These are phyloP conservation scores for Metarhizium album DNA, from an alignment of 2,329 filamentous ascomycete species.

Conservation along the genomic window DNA sequence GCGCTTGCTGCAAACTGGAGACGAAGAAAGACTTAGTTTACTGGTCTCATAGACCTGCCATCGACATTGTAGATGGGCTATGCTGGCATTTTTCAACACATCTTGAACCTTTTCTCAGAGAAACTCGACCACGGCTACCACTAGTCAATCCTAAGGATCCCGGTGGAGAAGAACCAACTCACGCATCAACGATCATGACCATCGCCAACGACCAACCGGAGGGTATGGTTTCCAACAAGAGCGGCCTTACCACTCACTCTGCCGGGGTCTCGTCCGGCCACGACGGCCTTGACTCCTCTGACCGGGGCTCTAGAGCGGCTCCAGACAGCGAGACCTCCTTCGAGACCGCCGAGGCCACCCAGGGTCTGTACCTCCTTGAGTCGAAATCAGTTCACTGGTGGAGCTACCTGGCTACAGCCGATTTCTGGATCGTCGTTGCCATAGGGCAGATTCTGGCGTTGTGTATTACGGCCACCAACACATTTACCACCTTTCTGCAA, in stretches of 20 bases:
- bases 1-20: conserved; percentile 45
- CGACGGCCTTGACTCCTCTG: conserved; percentile 9
- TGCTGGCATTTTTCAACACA: background rate
- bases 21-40: conserved; percentile 46
- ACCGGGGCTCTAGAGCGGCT: conserved; percentile 6
- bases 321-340: conserved; percentile 4
- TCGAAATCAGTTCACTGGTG: conserved; percentile 46
- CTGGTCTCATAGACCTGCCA: background rate
- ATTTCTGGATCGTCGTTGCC: conserved; percentile 78
- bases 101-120: background rate
- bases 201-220: background rate
- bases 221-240: conserved; percentile 7
- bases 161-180: background rate
- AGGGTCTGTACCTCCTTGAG: conserved; percentile 46
- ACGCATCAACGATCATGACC: background rate
- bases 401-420: conserved; percentile 68
- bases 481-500: conserved; percentile 68
- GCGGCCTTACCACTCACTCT: conserved; percentile 9
- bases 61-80: background rate
- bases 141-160: background rate
- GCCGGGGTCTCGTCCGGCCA: conserved; percentile 3
- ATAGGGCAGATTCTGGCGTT: conserved; percentile 79
- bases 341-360: conserved; percentile 29
- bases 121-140: background rate
- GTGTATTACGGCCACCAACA: conserved; percentile 88